phyloP scores from a whole-genome alignment of 495 filamentous ascomycete genomes.

The Thozetella sp. region DNA sequence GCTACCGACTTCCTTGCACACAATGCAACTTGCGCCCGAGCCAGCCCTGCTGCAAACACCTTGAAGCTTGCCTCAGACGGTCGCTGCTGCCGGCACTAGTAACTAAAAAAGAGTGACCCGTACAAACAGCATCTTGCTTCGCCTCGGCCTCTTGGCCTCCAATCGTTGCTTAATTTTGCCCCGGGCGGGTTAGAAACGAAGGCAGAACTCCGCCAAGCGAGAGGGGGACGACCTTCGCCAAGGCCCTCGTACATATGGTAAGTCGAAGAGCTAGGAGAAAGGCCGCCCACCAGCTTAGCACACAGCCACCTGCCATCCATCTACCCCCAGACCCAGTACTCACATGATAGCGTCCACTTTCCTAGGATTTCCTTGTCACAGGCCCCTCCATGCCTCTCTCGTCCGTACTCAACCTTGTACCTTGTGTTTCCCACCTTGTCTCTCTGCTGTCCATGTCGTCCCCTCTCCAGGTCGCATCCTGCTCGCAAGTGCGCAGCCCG shows the following conservation, averaged over 20 bases:
- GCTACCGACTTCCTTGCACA: neutral
- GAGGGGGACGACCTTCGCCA: too few relatives aligned
- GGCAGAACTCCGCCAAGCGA: too few relatives aligned
- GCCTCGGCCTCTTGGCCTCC: too few relatives aligned
- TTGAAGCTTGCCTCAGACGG: neutral
- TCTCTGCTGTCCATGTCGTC: neutral
- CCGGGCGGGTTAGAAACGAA: neutral
- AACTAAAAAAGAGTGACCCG: neutral
- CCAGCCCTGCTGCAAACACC: neutral
- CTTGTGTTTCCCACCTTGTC: neutral
- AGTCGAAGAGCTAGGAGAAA: too few relatives aligned
- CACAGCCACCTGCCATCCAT: constrained; percentile 1
- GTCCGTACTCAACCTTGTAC: constrained; percentile 1
- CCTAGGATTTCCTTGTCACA: neutral
- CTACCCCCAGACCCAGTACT: neutral
- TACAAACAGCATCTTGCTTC: too few relatives aligned
- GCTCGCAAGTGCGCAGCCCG: neutral
- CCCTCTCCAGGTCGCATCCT: neutral
- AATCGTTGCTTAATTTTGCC: too few relatives aligned
- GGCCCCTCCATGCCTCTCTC: neutral
- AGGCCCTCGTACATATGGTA: neutral
- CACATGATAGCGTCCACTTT: neutral
- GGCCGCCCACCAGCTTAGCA: neutral
- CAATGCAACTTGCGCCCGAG: neutral
- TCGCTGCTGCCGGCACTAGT: too few relatives aligned